These are phyloP conservation scores for Penicillium tannophilum DNA, from an alignment of 495 filamentous ascomycete species.

Conservation along the genomic window DNA sequence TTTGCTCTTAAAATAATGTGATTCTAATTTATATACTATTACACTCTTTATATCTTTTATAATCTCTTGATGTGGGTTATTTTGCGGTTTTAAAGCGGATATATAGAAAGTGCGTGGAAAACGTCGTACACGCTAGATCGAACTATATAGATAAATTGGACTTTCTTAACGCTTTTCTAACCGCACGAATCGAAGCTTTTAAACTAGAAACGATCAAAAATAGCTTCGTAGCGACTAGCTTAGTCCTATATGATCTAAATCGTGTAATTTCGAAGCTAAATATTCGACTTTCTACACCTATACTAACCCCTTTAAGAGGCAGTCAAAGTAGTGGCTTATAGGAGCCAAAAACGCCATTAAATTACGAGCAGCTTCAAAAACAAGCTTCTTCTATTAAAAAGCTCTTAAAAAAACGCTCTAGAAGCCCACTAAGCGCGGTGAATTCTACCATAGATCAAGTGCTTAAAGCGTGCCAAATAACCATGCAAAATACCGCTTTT, in stretches of 20 bases:
- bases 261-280: constrained; percentile 12
- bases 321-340: neutral
- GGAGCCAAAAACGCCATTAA: constrained; percentile 8
- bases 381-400: constrained; percentile 7
- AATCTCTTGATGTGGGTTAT: too few relatives aligned
- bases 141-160: neutral
- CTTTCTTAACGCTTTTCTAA: neutral
- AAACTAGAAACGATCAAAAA: constrained; percentile 16
- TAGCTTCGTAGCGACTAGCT: constrained; percentile 16
- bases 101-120: too few relatives aligned
- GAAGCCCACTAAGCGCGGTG: constrained; percentile 1
- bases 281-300: constrained; percentile 12
- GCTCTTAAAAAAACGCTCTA: constrained; percentile 2
- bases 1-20: neutral
- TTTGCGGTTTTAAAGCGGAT: too few relatives aligned
- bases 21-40: neutral
- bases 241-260: constrained; percentile 12
- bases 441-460: neutral
- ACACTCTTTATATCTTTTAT: neutral
- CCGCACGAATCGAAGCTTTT: constrained; percentile 11
- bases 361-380: neutral
- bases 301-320: neutral
- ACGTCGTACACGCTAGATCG: too few relatives aligned
- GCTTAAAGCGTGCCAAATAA: too few relatives aligned
- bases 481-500: too few relatives aligned